Evolutionary conservation across 1,284 basidiomycete species (phyloP), one percentile per base, ranked within the genome.

Genomic region (Tetrapyrgos nigripes): DNA sequence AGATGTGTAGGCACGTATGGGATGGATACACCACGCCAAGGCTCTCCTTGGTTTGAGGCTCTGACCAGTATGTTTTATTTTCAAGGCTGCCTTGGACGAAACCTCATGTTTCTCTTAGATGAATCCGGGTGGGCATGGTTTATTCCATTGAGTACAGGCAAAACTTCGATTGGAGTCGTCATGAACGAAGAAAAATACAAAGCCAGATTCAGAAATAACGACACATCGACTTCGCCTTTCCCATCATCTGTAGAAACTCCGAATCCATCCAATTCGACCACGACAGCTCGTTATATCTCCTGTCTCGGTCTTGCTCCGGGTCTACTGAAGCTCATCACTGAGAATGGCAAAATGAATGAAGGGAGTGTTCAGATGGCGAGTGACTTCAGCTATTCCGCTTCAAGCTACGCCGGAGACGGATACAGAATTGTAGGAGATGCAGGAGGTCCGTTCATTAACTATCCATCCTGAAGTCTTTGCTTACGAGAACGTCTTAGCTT

Each of bases 91-190:
- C 44, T 50, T 53, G 46, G 23, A 53, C 55, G 29, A 35, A 50
- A 43, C 61, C 10, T 65, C 48, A 27, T 59, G 44, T 47, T 9
- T 70, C 71, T 24, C 40, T 28, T 58, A 91, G 90, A 92, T 62
- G 86, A 90, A 70, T 84, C 87, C 6, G 90, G 90, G 5, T 92
- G 89, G 82, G 80, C 80, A 35, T 92, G 91, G 90, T 89, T 88
- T 58, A 92, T 92, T 55, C 90, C 90, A 26, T 78, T 92, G 28
- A 84, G 88, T 66, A 80, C 86, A 57, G 87, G 85, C 9, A 81
- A 84, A 9, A 86, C 85, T 0, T 92, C 89, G 2, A 76, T 92
- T 6, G 90, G 90, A 17, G 70, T 92, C 35, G 89, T 92, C 26
- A 85, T 89, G 78, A 83, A 89, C 63, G 83, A 91, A 65, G 81